Conservation (phyloP, 305 asterid genomes). For the Vinca major region DNA sequence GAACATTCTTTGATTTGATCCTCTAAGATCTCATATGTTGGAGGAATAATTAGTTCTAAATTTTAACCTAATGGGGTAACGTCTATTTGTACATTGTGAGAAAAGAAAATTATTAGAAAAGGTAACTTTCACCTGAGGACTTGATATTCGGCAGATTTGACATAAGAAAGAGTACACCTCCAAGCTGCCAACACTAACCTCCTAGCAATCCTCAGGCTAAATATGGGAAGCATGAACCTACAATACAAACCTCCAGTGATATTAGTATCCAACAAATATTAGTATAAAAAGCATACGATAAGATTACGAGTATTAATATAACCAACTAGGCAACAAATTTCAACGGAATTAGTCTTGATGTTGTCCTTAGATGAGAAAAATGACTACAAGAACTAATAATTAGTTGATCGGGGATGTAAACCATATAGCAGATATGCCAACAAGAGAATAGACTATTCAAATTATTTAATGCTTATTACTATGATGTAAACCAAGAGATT, state of each 20-base stretch:
- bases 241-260: conserved; percentile 26
- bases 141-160: conserved; percentile 38
- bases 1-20: background rate
- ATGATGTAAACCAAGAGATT: background rate
- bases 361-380: background rate
- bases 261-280: background rate
- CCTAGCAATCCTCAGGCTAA: conserved; percentile 45
- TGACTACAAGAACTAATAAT: background rate
- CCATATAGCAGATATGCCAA: background rate
- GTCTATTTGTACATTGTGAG: background rate
- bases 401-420: background rate
- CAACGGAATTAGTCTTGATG: background rate
- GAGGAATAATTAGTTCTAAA: background rate
- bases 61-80: conserved; percentile 1
- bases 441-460: background rate
- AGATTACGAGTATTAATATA: background rate
- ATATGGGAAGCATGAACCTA: conserved; percentile 68
- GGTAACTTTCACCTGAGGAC: conserved; percentile 39
- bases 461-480: background rate
- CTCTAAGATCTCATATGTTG: background rate
- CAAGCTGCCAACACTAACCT: conserved; percentile 45
- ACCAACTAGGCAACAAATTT: background rate
- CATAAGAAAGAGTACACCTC: conserved; percentile 34
- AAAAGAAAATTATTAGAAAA: background rate
- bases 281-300: background rate